Evolutionary conservation across 306 rosid genomes (phyloP), one percentile per base, ranked within the genome.

Genomic region (Citrullus colocynthis): DNA sequence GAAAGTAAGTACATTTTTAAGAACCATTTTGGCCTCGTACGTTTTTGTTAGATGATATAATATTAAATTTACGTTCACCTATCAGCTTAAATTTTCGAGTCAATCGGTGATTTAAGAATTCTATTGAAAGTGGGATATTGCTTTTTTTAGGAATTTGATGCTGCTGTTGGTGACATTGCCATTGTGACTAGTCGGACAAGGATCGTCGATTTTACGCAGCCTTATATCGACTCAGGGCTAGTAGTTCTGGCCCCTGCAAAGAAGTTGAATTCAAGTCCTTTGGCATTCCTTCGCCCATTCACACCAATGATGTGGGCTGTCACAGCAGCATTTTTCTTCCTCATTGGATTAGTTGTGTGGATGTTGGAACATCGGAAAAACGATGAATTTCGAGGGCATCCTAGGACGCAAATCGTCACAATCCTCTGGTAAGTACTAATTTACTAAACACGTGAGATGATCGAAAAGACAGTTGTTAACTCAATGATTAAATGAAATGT

Each of bases 331-430:
- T 88, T 80, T 78, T 88, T 82, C 80, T 78, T 88, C 2, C 16
- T 78, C 30, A 51, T 88, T 64, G 91, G 91, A 56, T 42, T 70
- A 5, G 91, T 88, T 58, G 78, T 88, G 61, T 88, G 91, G 89
- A 75, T 81, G 55, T 81, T 88, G 45, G 91, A 88, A 74, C 91
- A 83, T 66, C 78, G 84, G 63, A 45, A 6, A 42, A 87, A 87
- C 1, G 85, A 88, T 5, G 91, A 88, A 54, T 88, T 88, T 63
- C 71, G 86, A 8, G 91, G 91, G 4, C 83, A 87, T 42, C 91
- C 87, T 41, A 80, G 70, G 42, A 78, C 76, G 41, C 88, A 88
- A 77, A 2, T 88, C 16, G 77, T 61, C 79, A 88, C 91, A 60
- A 54, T 83, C 49, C 56, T 85, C 32, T 88, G 91, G 89, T 87